Evolutionary conservation across 2,329 filamentous ascomycete species (phyloP).

Genomic region (Apiospora malaysiana): DNA sequence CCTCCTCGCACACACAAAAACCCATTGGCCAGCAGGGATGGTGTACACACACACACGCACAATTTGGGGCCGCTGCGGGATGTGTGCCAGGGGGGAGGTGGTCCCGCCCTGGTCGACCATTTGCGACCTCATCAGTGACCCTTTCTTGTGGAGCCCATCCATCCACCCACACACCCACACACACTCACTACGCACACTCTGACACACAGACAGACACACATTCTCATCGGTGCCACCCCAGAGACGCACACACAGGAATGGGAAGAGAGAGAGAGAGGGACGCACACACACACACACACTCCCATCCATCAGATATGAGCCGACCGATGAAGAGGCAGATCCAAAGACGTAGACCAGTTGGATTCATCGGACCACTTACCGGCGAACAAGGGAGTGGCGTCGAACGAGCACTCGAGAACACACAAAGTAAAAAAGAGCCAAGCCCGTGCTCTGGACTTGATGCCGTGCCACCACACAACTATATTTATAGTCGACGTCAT

Average conservation of each 20-base stretch:
- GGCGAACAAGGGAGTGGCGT: neutral
- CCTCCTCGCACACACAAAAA: conserved; percentile 30
- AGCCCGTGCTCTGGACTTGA: conserved; percentile 5
- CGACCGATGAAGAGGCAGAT: conserved; percentile 25
- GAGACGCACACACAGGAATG: neutral
- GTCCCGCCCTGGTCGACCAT: conserved; percentile 25
- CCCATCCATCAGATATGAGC: conserved; percentile 18
- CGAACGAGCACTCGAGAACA: neutral
- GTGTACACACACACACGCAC: conserved; percentile 19
- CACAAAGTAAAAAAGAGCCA: neutral
- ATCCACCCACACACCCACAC: conserved; percentile 18
- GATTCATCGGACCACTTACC: neutral
- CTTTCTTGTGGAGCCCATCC: neutral
- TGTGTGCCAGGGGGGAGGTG: conserved; percentile 33
- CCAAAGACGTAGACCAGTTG: neutral
- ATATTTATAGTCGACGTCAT: conserved; percentile 14
- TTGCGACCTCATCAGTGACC: conserved; percentile 11
- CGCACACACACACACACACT: neutral
- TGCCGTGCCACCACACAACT: neutral
- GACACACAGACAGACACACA: neutral
- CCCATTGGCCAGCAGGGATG: conserved; percentile 38
- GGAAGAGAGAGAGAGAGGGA: too few species aligned
- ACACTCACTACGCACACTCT: neutral
- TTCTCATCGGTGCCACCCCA: neutral
- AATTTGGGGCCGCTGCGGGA: conserved; percentile 34